Evolutionary conservation across 2,329 filamentous ascomycete species (phyloP).

Genomic region (Thielaviopsis ethacetica): DNA sequence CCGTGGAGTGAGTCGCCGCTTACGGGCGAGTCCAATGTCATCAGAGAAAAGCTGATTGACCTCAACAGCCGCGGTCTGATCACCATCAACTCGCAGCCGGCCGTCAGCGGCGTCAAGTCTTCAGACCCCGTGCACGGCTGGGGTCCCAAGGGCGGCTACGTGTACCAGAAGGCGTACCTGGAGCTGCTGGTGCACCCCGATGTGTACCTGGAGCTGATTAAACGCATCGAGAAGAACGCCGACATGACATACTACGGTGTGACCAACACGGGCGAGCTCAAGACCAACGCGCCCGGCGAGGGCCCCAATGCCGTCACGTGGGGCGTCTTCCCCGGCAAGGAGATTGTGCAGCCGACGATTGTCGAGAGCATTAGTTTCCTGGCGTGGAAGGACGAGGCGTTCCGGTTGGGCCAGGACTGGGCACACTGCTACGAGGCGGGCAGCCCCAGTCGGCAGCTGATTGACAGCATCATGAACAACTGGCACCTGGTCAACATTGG

Average conservation of each 20-base stretch:
- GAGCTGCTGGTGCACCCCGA: constrained; percentile 77
- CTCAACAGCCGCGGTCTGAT: constrained; percentile 78
- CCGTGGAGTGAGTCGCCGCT: constrained; percentile 92
- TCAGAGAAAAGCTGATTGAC: constrained; percentile 59
- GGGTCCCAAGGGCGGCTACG: constrained; percentile 89
- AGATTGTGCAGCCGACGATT: constrained; percentile 99
- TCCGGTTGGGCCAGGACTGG: constrained; percentile 84
- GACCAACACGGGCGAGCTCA: constrained; percentile 64
- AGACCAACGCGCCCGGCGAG: constrained; percentile 70
- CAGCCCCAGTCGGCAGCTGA: constrained; percentile 62
- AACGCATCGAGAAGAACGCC: constrained; percentile 58
- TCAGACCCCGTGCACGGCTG: constrained; percentile 78
- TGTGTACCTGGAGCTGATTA: constrained; percentile 59
- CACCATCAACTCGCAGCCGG: constrained; percentile 95
- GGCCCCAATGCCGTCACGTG: constrained; percentile 97
- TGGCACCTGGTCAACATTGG: constrained; percentile 95
- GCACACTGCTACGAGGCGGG: constrained; percentile 69
- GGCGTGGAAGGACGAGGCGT: constrained; percentile 97
- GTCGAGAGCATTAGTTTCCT: constrained; percentile 96
- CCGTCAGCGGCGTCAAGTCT: constrained; percentile 80
- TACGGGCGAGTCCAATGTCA: constrained; percentile 61
- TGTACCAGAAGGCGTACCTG: constrained; percentile 96
- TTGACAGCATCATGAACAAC: constrained; percentile 68
- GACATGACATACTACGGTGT: constrained; percentile 92
- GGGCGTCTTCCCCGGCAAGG: constrained; percentile 97